Conservation (phyloP, 129 eudicot genomes). For the Gnaphalium uliginosum region DNA sequence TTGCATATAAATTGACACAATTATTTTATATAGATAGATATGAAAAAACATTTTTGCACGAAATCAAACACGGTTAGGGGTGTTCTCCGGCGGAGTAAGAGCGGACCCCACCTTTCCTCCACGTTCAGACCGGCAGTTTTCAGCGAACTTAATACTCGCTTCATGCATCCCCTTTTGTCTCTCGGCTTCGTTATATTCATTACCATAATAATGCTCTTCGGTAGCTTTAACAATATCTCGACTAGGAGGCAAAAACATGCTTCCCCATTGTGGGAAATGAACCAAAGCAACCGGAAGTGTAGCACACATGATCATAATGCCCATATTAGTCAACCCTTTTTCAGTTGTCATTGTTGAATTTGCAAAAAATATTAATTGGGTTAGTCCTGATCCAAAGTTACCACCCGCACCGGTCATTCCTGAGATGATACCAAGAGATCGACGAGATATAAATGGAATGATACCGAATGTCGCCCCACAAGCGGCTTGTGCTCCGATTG, state of each 20-base stretch:
- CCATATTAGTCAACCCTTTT: slow-evolving; percentile 60
- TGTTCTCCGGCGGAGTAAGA: slow-evolving; percentile 48
- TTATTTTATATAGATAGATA: not conserved
- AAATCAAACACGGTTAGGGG: slow-evolving; percentile 55
- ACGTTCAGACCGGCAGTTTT: slow-evolving; percentile 71
- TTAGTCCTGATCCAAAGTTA: slow-evolving; percentile 73
- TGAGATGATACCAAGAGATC: slow-evolving; percentile 73
- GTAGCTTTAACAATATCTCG: slow-evolving; percentile 41
- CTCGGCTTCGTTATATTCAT: slow-evolving; percentile 77
- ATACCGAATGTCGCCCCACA: slow-evolving; percentile 92
- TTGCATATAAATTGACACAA: slow-evolving; percentile 10
- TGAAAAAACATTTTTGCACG: not conserved
- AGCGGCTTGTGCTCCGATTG: slow-evolving; percentile 85
- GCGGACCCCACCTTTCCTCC: slow-evolving; percentile 56
- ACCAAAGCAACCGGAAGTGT: slow-evolving; percentile 59
- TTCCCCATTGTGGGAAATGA: slow-evolving; percentile 82
- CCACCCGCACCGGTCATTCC: slow-evolving; percentile 94
- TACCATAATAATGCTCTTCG: slow-evolving; percentile 52
- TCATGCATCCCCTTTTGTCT: slow-evolving; percentile 66
- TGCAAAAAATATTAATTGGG: slow-evolving; percentile 70
- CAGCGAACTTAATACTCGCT: slow-evolving; percentile 72
- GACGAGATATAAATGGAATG: slow-evolving; percentile 77
- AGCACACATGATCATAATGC: slow-evolving; percentile 55
- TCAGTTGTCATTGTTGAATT: slow-evolving; percentile 50
- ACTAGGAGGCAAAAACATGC: slow-evolving; percentile 58